Conservation (phyloP, 1,139 yeast species). For the Suzukiozyma palmioleophila region DNA sequence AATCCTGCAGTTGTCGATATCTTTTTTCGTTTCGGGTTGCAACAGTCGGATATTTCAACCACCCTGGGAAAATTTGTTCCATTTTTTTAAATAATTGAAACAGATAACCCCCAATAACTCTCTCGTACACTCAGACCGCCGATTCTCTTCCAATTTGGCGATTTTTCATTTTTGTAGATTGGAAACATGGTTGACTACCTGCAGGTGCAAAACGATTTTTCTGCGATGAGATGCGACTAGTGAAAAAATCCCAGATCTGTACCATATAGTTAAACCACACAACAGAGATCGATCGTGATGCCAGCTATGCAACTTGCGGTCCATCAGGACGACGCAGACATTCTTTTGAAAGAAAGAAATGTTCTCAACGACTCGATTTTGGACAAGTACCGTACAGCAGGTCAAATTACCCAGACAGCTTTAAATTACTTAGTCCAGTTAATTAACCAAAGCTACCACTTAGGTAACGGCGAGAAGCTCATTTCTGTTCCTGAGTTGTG, state of each 20-base stretch:
- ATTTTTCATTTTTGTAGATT: no score
- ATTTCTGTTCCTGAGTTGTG: constrained; percentile 73
- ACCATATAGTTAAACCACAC: neutral
- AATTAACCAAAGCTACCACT: constrained; percentile 69
- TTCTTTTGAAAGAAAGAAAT: constrained; percentile 71
- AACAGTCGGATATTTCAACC: no score
- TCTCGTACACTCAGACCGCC: neutral
- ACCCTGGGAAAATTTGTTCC: no score
- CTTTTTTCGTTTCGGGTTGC: constrained; percentile 16
- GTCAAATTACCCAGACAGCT: constrained; percentile 87
- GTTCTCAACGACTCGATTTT: constrained; percentile 56
- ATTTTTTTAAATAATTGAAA: neutral
- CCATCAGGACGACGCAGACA: constrained; percentile 67
- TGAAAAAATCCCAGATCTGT: constrained; percentile 2
- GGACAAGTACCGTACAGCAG: constrained; percentile 85
- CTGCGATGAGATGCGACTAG: constrained; percentile 4
- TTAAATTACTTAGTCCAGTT: constrained; percentile 61
- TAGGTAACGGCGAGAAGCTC: constrained; percentile 38
- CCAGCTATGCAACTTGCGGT: constrained; percentile 56
- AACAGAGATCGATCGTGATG: neutral
- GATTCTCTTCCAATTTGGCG: neutral
- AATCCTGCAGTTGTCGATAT: constrained; percentile 53
- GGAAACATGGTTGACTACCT: no score
- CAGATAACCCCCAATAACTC: neutral
- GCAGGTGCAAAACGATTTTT: neutral